A percentile compares a stretch with the other conserved stretches of the same genome.
phyloP scores from a whole-genome alignment of 768 basidiomycete species.

The Mycena albidolilacea region DNA sequence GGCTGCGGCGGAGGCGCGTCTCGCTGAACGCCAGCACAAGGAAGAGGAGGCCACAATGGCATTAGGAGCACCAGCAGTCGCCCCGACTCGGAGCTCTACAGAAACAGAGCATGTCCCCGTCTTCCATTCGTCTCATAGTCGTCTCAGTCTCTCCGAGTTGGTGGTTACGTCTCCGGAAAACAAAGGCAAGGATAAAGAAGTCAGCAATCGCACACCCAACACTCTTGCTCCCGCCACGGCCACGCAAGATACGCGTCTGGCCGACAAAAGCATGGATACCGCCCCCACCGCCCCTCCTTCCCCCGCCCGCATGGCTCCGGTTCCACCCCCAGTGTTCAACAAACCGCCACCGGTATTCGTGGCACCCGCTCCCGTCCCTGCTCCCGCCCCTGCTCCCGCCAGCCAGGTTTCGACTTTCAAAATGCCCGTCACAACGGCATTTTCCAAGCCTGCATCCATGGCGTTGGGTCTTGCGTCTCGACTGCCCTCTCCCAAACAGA shows the following conservation, averaged over 20 bases:
- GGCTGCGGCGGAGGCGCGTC: conserved; percentile 76
- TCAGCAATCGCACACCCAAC: conserved; percentile 37
- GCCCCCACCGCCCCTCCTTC: conserved; percentile 74
- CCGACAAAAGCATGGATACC: conserved; percentile 61
- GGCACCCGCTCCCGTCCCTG: conserved; percentile 54
- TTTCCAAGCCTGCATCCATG: conserved; percentile 62
- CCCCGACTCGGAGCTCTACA: conserved; percentile 4
- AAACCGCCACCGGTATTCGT: conserved; percentile 68
- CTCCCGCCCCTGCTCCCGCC: conserved; percentile 29
- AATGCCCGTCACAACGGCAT: conserved; percentile 52
- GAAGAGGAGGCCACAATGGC: conserved; percentile 50
- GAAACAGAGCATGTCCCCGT: background rate
- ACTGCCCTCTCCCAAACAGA: conserved; percentile 47
- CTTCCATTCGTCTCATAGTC: conserved; percentile 44
- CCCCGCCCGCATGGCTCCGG: conserved; percentile 51
- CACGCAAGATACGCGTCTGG: background rate
- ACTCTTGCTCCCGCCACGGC: conserved; percentile 17
- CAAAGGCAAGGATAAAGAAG: conserved; percentile 53
- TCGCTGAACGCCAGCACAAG: conserved; percentile 75
- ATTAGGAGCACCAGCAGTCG: conserved; percentile 21
- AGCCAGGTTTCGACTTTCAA: conserved; percentile 52
- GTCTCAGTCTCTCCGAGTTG: conserved; percentile 76
- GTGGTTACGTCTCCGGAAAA: conserved; percentile 58
- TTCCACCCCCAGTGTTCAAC: conserved; percentile 72
- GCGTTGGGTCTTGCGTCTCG: conserved; percentile 60